Percentiles rank a stretch among this genome's conserved stretches.
phyloP scores from a whole-genome alignment of 352 stramenopile genomes.

The Blastocystis sp. region DNA sequence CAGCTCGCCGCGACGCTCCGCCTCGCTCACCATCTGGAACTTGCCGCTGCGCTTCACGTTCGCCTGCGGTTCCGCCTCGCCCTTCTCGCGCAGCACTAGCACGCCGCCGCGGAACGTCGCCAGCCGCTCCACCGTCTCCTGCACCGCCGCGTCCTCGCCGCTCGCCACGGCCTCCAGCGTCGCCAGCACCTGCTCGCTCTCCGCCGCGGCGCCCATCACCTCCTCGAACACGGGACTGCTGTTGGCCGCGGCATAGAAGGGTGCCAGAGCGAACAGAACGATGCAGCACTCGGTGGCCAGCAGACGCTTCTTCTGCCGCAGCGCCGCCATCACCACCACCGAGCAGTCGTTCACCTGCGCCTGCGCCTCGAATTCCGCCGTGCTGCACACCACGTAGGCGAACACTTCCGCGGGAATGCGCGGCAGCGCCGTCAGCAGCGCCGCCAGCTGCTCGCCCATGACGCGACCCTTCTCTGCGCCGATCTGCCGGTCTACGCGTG shows the following conservation, averaged over 20 bases:
- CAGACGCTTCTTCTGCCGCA: not conserved
- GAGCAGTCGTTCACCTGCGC: not conserved
- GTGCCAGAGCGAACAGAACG: not conserved
- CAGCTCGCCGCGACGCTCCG: not conserved
- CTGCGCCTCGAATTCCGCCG: not conserved
- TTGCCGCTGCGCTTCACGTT: not conserved
- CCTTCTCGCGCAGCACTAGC: not conserved
- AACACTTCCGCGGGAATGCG: conserved; percentile 38
- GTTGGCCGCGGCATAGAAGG: not conserved
- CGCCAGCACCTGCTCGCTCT: not conserved
- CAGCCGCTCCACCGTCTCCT: not conserved
- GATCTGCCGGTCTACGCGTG: not conserved
- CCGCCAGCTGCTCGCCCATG: not conserved
- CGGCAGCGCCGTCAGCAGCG: not conserved
- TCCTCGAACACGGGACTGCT: not conserved
- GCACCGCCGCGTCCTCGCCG: not conserved
- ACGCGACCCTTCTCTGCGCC: not conserved
- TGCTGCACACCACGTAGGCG: not conserved
- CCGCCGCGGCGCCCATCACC: not conserved
- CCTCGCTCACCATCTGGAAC: not conserved
- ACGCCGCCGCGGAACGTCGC: not conserved
- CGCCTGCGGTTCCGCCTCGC: not conserved
- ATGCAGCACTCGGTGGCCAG: not conserved
- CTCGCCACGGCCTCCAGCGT: not conserved
- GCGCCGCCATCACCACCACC: not conserved